Evolutionary conservation across 192 early-diverging fungal species (phyloP), one percentile per base, ranked within the genome.

Genomic region (Hyaloraphidium curvatum): DNA sequence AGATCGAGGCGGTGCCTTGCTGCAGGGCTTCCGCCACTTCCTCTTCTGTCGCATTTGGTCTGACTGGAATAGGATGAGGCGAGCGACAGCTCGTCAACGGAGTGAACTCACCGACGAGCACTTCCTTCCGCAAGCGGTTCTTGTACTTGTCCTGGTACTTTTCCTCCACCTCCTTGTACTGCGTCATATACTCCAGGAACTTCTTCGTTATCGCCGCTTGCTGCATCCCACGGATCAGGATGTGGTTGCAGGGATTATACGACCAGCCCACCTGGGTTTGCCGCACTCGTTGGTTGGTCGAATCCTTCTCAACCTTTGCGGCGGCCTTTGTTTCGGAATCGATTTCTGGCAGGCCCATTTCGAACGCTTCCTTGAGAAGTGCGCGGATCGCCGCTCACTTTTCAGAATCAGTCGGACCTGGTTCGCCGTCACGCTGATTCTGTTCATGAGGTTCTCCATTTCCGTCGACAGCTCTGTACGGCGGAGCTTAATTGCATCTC

Each of bases 81-180:
- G 17, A 0, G 51, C 39, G 27, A 14, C 58, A 39, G 11, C 11
- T n/a, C 28, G 21, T 31, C 28, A 5, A 48, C 9, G 26, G 27
- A 55, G 23, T n/a, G 17, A 13, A 30, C 63, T 56, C 61, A 85
- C 84, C 86, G 68, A 91, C 84, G 50, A 78, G 70, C 63, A 78
- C 81, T 55, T 91, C 86, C 58, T 83, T 64, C 60, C 88, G 82
- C 72, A 91, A 69, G 40, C 86, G 63, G 40, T 80, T 74, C 55
- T 86, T 76, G 62, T 85, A 89, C 66, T 87, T 87, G 52, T 79
- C 74, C 50, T 87, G 78, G 56, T 83, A 86, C 37, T 77, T 80
- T 55, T 73, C 70, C 61, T 91, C 84, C 3, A 83, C 75, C 5
- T 71, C 64, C 60, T 87, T 84, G 57, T 84, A 91, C 28, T 82